Conservation (phyloP, 306 rosid species). For the Arachis hypogaea region DNA sequence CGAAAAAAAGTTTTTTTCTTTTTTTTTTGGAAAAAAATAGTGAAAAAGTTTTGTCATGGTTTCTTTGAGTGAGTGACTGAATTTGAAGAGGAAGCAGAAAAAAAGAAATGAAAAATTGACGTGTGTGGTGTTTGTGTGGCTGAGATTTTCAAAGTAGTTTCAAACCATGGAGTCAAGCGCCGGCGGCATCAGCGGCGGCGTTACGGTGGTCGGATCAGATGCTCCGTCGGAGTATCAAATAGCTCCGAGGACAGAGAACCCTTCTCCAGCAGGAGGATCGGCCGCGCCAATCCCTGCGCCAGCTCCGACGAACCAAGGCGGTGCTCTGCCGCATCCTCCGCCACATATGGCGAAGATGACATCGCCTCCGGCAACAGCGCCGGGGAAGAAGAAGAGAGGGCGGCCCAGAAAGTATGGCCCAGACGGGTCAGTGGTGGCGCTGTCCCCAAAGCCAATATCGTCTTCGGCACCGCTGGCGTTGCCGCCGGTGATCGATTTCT, state of each 20-base stretch:
- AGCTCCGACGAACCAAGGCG: conserved; percentile 31
- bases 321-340: conserved; percentile 14
- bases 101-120: conserved; percentile 47
- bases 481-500: conserved; percentile 93
- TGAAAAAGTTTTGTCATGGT: conserved; percentile 1
- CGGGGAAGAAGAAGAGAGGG: conserved; percentile 91
- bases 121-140: conserved; percentile 29
- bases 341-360: conserved; percentile 38
- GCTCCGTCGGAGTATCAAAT: conserved; percentile 93
- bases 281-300: conserved; percentile 38
- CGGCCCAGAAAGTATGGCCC: conserved; percentile 94
- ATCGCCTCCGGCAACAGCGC: conserved; percentile 35
- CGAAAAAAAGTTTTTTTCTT: neutral
- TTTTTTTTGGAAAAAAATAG: neutral
- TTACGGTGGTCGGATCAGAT: conserved; percentile 97
- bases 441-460: conserved; percentile 93
- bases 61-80: conserved; percentile 24
- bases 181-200: conserved; percentile 77
- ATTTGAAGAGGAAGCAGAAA: conserved; percentile 46
- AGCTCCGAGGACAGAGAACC: conserved; percentile 79
- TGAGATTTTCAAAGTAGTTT: neutral
- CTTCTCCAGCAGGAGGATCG: conserved; percentile 64
- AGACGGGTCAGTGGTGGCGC: conserved; percentile 82
- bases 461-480: conserved; percentile 81
- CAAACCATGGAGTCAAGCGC: conserved; percentile 81